phyloP scores from a whole-genome alignment of 2,329 filamentous ascomycete species.

The Penicillium sp. region DNA sequence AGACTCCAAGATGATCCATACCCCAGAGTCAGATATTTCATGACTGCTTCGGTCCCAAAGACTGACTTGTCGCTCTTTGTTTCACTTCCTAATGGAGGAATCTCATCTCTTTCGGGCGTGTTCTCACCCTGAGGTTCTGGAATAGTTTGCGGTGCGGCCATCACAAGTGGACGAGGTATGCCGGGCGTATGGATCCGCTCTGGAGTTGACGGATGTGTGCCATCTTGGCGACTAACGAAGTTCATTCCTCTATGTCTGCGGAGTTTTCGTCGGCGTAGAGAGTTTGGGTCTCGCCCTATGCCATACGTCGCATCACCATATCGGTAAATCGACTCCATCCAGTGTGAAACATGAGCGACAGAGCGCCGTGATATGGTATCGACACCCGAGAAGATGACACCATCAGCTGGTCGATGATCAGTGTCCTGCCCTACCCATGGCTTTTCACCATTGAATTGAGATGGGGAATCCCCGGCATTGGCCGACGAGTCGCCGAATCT shows the following conservation, averaged over 20 bases:
- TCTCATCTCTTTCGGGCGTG: conserved; percentile 14
- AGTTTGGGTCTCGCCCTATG: conserved; percentile 73
- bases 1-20: conserved; percentile 51
- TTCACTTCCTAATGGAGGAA: conserved; percentile 18
- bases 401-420: conserved; percentile 70
- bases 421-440: conserved; percentile 74
- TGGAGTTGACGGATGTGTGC: conserved; percentile 12
- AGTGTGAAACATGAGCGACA: conserved; percentile 70
- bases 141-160: conserved; percentile 19
- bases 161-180: conserved; percentile 47
- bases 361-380: conserved; percentile 71
- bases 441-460: conserved; percentile 26
- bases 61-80: conserved; percentile 28
- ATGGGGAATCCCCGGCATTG: conserved; percentile 23
- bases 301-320: conserved; percentile 86
- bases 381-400: conserved; percentile 80
- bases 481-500: conserved; percentile 67
- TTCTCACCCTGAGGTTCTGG: conserved; percentile 11
- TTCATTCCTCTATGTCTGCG: conserved; percentile 32
- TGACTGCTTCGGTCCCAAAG: conserved; percentile 45
- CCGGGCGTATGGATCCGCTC: conserved; percentile 36
- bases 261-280: conserved; percentile 54
- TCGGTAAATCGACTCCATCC: conserved; percentile 84
- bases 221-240: conserved; percentile 4
- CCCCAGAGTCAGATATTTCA: conserved; percentile 52